A percentile compares a stretch with the other conserved stretches of the same genome.
These are phyloP conservation scores for Acrodontium crateriforme DNA, from an alignment of 2,329 filamentous ascomycete species.

Conservation along the genomic window DNA sequence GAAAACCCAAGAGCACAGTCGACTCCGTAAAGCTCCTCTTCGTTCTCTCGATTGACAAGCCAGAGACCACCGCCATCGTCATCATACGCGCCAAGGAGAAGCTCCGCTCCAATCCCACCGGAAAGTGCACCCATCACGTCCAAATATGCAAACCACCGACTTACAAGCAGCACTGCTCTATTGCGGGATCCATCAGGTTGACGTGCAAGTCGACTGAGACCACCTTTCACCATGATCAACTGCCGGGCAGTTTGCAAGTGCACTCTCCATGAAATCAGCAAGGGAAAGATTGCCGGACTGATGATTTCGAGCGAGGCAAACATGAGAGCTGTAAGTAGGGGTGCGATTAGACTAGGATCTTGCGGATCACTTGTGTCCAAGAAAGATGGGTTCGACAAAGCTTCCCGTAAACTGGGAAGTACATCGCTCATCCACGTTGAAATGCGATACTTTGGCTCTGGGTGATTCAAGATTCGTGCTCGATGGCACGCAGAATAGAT, in stretches of 20 bases:
- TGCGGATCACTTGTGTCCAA: conserved; percentile 23
- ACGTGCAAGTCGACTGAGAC: conserved; percentile 34
- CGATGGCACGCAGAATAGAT: conserved; percentile 78
- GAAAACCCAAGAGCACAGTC: conserved; percentile 75
- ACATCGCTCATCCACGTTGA: conserved; percentile 68
- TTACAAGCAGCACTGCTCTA: conserved; percentile 58
- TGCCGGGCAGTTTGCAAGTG: conserved; percentile 64
- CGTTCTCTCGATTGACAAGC: conserved; percentile 22
- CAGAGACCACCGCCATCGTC: conserved; percentile 22
- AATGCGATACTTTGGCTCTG: conserved; percentile 63
- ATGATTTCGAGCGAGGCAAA: conserved; percentile 72
- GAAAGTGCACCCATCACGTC: conserved; percentile 63
- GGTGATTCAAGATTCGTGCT: conserved; percentile 57
- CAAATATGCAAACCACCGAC: conserved; percentile 72
- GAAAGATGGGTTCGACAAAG: conserved; percentile 32
- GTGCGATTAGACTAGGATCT: conserved; percentile 54
- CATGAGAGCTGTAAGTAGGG: conserved; percentile 72
- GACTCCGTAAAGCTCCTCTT: conserved; percentile 43
- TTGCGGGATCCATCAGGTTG: conserved; percentile 29
- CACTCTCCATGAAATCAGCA: conserved; percentile 67
- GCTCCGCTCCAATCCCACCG: conserved; percentile 36
- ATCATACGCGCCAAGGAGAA: conserved; percentile 27
- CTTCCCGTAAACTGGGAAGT: conserved; percentile 56
- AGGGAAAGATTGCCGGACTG: conserved; percentile 66
- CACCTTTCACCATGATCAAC: conserved; percentile 55